Evolutionary conservation across 1,139 yeast species (phyloP).

Genomic region (Diutina ranongensis): DNA sequence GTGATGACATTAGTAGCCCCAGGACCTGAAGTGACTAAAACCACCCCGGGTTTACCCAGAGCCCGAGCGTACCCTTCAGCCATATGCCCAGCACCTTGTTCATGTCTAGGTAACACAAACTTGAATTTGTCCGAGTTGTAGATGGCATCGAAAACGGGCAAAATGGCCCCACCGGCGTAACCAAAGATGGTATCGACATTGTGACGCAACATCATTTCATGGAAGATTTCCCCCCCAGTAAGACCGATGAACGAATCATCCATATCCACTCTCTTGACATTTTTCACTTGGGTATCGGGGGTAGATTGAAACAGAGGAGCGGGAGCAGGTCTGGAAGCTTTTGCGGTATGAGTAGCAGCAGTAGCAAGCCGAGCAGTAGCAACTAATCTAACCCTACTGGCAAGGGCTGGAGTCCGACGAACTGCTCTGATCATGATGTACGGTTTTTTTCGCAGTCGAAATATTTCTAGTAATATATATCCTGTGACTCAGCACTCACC

Average conservation of each 20-base stretch:
- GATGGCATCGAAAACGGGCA: slow-evolving; percentile 96
- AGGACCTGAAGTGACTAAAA: slow-evolving; percentile 94
- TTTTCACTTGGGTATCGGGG: slow-evolving; percentile 1
- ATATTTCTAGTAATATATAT: neutral
- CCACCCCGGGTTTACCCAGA: slow-evolving; percentile 95
- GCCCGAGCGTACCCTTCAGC: slow-evolving; percentile 98
- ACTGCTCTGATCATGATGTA: neutral
- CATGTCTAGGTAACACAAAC: slow-evolving; percentile 91
- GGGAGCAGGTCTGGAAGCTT: neutral
- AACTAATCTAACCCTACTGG: neutral
- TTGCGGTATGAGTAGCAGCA: neutral
- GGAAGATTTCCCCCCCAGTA: slow-evolving; percentile 96
- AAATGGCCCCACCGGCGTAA: slow-evolving; percentile 96
- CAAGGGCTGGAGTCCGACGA: slow-evolving; percentile 5
- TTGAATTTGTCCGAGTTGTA: slow-evolving; percentile 82
- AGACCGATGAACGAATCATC: slow-evolving; percentile 88
- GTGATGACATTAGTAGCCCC: slow-evolving; percentile 98
- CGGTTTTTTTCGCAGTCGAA: neutral
- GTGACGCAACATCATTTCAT: slow-evolving; percentile 97
- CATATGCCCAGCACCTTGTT: slow-evolving; percentile 99
- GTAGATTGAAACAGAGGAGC: neutral
- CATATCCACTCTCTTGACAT: slow-evolving; percentile 21
- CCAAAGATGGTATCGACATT: slow-evolving; percentile 92
- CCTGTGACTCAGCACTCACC: slow-evolving; percentile 1
- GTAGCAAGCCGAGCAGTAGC: slow-evolving; percentile 5